Conservation (phyloP, 768 basidiomycete genomes). For the Podaxis sp. region DNA sequence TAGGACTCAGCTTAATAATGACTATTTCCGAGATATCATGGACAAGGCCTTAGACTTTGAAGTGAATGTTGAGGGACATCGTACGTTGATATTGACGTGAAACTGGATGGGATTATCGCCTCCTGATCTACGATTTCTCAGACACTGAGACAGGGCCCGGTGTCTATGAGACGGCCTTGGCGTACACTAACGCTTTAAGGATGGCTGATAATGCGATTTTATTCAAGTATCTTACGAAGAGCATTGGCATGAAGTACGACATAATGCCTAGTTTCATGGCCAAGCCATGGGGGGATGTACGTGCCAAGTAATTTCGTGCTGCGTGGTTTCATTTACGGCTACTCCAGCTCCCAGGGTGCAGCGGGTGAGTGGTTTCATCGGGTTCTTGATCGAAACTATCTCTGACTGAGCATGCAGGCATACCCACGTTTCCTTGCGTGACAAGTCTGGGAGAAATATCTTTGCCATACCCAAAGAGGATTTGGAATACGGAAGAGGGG, state of each 20-base stretch:
- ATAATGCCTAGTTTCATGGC: constrained; percentile 98
- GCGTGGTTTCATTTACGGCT: background rate
- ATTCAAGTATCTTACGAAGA: constrained; percentile 92
- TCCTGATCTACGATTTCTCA: constrained; percentile 20
- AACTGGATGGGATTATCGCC: background rate
- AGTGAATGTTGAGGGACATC: constrained; percentile 83
- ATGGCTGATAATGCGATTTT: constrained; percentile 92
- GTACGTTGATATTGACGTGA: constrained; percentile 34
- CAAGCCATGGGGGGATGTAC: constrained; percentile 90
- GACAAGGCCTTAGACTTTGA: constrained; percentile 70
- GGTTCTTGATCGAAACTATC: background rate
- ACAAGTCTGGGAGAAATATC: constrained; percentile 63
- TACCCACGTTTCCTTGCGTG: constrained; percentile 84
- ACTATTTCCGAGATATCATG: constrained; percentile 87
- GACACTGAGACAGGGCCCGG: constrained; percentile 94
- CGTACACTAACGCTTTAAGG: constrained; percentile 71
- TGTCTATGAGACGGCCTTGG: constrained; percentile 82
- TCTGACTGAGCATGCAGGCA: constrained; percentile 45
- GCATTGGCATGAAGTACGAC: constrained; percentile 83
- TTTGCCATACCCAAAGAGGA: constrained; percentile 73
- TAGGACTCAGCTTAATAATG: constrained; percentile 83
- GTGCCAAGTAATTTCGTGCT: constrained; percentile 19
- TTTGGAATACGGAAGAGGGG: constrained; percentile 54
- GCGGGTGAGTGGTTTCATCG: constrained; percentile 54
- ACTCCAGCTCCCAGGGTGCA: constrained; percentile 87